phyloP scores from a whole-genome alignment of 2,329 filamentous ascomycete genomes.

The Verticillium dahliae region DNA sequence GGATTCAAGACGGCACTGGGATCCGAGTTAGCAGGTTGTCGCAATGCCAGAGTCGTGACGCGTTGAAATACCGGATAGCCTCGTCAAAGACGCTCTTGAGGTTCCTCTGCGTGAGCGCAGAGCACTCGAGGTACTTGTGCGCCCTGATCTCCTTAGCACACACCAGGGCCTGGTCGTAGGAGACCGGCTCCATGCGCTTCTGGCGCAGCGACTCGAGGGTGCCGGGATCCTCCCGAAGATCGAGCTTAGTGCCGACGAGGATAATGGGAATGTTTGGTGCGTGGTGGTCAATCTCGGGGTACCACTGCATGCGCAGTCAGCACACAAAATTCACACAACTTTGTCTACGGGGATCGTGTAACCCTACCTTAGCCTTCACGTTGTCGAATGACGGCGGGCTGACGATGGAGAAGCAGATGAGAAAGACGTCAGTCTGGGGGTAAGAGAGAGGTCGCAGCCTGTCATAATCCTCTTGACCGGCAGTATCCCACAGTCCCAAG shows the following conservation, averaged over 20 bases:
- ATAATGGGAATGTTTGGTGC: slow-evolving; percentile 94
- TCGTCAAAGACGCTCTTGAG: slow-evolving; percentile 98
- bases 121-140: slow-evolving; percentile 97
- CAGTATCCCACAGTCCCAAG: slow-evolving; percentile 95
- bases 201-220: slow-evolving; percentile 77
- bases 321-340: background rate
- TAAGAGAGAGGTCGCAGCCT: slow-evolving; percentile 91
- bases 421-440: slow-evolving; percentile 95
- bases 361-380: slow-evolving; percentile 88
- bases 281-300: slow-evolving; percentile 94
- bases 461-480: slow-evolving; percentile 98
- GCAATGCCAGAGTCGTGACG: slow-evolving; percentile 14
- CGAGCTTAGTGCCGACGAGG: slow-evolving; percentile 92
- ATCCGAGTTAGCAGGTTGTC: slow-evolving; percentile 12
- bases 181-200: slow-evolving; percentile 96
- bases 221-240: slow-evolving; percentile 81
- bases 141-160: slow-evolving; percentile 93
- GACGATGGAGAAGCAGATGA: slow-evolving; percentile 98
- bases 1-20: slow-evolving; percentile 66
- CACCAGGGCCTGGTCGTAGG: slow-evolving; percentile 83
- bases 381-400: slow-evolving; percentile 98
- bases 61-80: slow-evolving; percentile 75
- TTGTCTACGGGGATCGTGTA: background rate
- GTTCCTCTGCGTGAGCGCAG: slow-evolving; percentile 91
- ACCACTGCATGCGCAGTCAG: slow-evolving; percentile 59